These are phyloP conservation scores for Saccharomycopsis sp. DNA, from an alignment of 805 yeast species.

Conservation along the genomic window DNA sequence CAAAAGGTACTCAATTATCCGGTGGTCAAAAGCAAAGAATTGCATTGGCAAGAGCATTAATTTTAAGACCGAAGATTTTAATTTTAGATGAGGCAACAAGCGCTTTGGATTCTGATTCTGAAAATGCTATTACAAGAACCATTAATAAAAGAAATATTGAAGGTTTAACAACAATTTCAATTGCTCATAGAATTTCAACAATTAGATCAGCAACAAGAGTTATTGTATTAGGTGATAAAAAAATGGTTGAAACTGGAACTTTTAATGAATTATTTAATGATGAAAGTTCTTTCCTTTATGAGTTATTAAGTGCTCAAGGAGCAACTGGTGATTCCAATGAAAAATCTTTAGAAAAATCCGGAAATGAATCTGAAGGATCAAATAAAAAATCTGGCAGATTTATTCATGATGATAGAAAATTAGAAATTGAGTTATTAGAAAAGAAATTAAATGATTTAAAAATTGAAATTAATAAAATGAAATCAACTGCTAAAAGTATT, in stretches of 20 bases:
- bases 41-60: conserved; percentile 80
- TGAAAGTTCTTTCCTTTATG: conserved; percentile 26
- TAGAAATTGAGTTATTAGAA: conserved; percentile 8
- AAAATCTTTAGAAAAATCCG: neutral
- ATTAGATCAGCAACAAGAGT: conserved; percentile 74
- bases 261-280: conserved; percentile 41
- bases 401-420: conserved; percentile 11
- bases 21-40: conserved; percentile 95
- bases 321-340: neutral
- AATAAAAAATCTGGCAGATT: conserved; percentile 1
- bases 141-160: conserved; percentile 42
- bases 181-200: conserved; percentile 87
- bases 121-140: conserved; percentile 72
- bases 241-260: conserved; percentile 61
- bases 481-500: conserved; percentile 8
- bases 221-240: conserved; percentile 66
- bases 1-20: conserved; percentile 78
- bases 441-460: conserved; percentile 4
- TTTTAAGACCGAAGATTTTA: conserved; percentile 68
- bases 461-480: conserved; percentile 3
- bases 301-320: conserved; percentile 23
- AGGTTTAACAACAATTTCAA: conserved; percentile 69
- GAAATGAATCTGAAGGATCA: neutral
- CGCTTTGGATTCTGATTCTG: conserved; percentile 83
- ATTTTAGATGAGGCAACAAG: conserved; percentile 92